Evolutionary conservation across 139 green algal species (phyloP).

Genomic region (Gonium pectorale): DNA sequence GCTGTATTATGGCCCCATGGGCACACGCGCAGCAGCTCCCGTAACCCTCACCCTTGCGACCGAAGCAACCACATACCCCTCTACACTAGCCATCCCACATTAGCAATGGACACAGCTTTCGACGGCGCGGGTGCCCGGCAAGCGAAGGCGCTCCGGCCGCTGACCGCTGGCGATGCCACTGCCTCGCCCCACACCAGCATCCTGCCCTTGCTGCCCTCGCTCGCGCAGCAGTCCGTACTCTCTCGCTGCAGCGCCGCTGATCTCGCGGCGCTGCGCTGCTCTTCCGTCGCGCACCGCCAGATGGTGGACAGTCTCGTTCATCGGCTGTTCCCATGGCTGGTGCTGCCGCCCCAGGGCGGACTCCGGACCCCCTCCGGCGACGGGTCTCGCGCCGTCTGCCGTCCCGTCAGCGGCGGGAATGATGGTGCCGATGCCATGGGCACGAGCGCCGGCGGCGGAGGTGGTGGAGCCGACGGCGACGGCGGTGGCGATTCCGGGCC

Average conservation of each 20-base stretch:
- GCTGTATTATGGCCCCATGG: no score
- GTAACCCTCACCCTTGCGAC: no score
- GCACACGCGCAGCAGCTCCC: no score
- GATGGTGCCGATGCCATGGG: background rate
- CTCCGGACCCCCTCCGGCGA: background rate
- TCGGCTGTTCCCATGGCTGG: constrained; percentile 6
- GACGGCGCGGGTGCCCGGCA: no score
- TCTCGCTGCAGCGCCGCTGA: background rate
- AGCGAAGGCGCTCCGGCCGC: no score
- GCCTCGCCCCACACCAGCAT: no score
- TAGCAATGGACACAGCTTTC: no score
- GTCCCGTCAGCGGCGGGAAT: background rate
- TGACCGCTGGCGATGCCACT: no score
- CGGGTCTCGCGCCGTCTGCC: background rate
- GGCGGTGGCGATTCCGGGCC: background rate
- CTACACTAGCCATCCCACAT: no score
- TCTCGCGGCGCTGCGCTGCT: background rate
- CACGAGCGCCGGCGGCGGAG: background rate
- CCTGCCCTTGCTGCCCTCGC: background rate
- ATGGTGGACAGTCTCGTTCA: background rate
- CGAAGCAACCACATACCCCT: no score
- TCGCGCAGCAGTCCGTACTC: background rate
- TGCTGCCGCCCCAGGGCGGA: background rate
- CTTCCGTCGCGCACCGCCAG: background rate
- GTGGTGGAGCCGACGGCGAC: background rate